These are phyloP conservation scores for Luffa aegyptiaca DNA, from an alignment of 306 rosid genomes.

Conservation along the genomic window DNA sequence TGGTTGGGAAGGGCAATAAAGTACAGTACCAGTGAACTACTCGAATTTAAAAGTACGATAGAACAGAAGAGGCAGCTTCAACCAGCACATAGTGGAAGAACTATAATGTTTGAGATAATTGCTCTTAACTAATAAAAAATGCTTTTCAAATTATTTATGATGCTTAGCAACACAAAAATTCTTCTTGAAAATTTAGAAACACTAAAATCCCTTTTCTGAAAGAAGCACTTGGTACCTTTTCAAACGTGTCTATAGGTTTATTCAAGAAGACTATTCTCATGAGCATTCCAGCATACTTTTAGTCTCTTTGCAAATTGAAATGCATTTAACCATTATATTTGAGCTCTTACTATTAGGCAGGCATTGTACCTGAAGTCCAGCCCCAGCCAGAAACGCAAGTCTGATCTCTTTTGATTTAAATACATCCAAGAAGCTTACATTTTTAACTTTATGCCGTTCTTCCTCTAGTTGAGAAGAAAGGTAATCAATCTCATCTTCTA, in stretches of 20 bases:
- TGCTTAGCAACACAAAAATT: not conserved
- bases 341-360: not conserved
- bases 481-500: slow-evolving; percentile 68
- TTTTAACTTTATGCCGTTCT: slow-evolving; percentile 33
- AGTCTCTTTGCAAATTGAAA: not conserved
- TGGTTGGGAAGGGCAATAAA: not conserved
- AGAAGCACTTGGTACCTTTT: not conserved
- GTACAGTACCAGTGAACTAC: not conserved
- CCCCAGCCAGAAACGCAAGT: slow-evolving; percentile 83
- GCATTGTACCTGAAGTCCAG: slow-evolving; percentile 65
- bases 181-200: not conserved
- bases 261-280: not conserved
- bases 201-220: not conserved
- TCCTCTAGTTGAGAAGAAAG: slow-evolving; percentile 47
- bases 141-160: not conserved
- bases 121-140: not conserved
- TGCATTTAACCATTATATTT: not conserved
- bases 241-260: not conserved
- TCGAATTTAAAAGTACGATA: not conserved
- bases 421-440: slow-evolving; percentile 41
- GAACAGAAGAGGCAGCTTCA: not conserved
- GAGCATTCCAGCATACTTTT: not conserved
- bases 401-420: slow-evolving; percentile 60
- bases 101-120: not conserved
- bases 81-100: not conserved